phyloP scores from a whole-genome alignment of 2,329 filamentous ascomycete genomes.

The Lasiodiplodia hormozganensis region DNA sequence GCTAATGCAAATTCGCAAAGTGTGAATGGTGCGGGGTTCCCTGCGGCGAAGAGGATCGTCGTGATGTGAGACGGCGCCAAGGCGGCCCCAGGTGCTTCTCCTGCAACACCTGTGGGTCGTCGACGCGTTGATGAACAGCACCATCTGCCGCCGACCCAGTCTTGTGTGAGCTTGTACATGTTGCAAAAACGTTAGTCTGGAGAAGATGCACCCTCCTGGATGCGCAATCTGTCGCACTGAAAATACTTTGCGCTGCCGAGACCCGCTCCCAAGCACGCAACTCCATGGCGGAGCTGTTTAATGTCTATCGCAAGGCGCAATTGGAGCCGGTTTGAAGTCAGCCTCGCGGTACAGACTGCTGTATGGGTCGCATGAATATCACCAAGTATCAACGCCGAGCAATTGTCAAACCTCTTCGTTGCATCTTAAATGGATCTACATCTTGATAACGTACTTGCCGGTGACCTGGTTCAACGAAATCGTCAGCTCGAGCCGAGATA shows the following conservation, averaged over 20 bases:
- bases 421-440: background rate
- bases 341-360: conserved; percentile 7
- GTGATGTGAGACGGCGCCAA: conserved; percentile 23
- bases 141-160: conserved; percentile 1
- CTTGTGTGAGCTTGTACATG: background rate
- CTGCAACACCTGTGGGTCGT: conserved; percentile 10
- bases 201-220: conserved; percentile 8
- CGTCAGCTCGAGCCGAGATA: conserved; percentile 13
- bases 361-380: conserved; percentile 1
- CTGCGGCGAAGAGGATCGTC: conserved; percentile 12
- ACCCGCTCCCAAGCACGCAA: conserved; percentile 13
- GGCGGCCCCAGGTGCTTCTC: background rate
- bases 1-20: background rate
- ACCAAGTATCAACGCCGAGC: background rate
- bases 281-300: background rate
- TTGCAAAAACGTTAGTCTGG: background rate
- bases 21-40: conserved; percentile 2
- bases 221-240: conserved; percentile 4
- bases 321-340: conserved; percentile 5
- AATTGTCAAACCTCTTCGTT: conserved; percentile 12
- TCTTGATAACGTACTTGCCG: conserved; percentile 23
- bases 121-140: background rate
- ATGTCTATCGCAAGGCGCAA: conserved; percentile 1
- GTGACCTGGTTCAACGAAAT: background rate
- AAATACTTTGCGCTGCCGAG: background rate